Evolutionary conservation across 345 rosid species (phyloP), one percentile per base, ranked within the genome.

Genomic region (Noccaea caerulescens): DNA sequence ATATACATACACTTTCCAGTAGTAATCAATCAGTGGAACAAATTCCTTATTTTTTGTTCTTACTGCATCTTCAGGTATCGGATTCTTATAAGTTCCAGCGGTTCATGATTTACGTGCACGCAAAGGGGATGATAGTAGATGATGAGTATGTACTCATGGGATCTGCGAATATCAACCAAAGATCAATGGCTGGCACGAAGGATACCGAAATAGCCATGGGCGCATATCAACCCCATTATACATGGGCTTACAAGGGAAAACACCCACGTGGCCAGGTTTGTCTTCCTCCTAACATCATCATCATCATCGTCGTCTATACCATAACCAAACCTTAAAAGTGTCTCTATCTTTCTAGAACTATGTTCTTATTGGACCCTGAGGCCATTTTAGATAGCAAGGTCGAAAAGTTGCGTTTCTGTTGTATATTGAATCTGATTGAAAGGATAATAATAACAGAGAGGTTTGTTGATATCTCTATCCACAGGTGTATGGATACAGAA

Each of bases 121-220:
- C 96, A 44, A 92, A 92, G 72, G 98, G 98, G 63, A 92, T 92
- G 96, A 68, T 92, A 18, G 92, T 92, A 67, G 98, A 90, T 68
- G 98, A 92, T 46, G 96, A 92, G 81, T 92, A 90, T 46, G 85
- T 85, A 11, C 84, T 92, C 65, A 11, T 92, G 33, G 98, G 98
- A 79, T 92, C 98, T 20, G 98, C 98, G 25, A 92, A 92, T 83
- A 87, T 92, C 49, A 92, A 92, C 83, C 98, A 92, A 85, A 86
- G 98, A 79, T 92, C 98, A 20, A 81, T 92, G 95, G 96, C 95
- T n/a, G 98, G 98, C 7, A 79, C 96, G 3, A 92, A 87, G 77
- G 98, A 92, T 72, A 86, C 98, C 0, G 98, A 92, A 82, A 87
- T 87, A 58, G 98, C 98, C 14, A 86, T 94, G 99, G 99, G 98